Base-by-base conservation (phyloP, 2,329 filamentous ascomycete species). In the Calonectria pseudoreteaudii region DNA sequence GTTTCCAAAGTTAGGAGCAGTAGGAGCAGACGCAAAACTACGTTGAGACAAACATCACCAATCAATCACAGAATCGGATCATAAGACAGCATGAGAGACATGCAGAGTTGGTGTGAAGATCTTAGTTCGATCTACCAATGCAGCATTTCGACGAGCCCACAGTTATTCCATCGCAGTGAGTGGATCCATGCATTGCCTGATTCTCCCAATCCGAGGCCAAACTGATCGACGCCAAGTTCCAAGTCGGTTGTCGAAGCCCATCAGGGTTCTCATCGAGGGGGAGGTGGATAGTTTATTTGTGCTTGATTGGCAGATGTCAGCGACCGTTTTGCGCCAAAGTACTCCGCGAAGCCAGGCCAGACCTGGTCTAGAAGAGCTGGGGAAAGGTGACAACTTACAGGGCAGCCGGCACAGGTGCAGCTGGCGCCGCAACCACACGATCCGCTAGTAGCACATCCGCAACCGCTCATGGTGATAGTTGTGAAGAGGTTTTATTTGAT, bases 321-420 rank as follows among this genome's bases (percentile, higher is more conserved):
- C 64, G 44, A 68, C 70, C 49, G 31, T 20, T 36, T 31, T 64
- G 34, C 53, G 31, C 56, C 38, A 34, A 44, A 30, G 60, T 23
- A 28, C 62, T 36, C 62, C n/a, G 50, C 18, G 28, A 20, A 49
- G 71, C 58, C 49, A 44, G 60, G 62, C 68, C 75, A 73, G n/a
- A 70, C 58, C 71, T n/a, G 49, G 56, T 47, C 36, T 41, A 67
- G 67, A 52, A 14, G 36, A 52, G 20, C 23, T 18, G 58, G 23
- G 26, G 38, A 47, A 28, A 10, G 52, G 20, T 26, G 11, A 64
- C 49, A 31, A 82, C 85, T 80, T 84, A 87, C 86, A 77, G 86
- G 85, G 85, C 86, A 87, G 80, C 81, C 81, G 60, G 80, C 76
- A 77, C 86, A 87, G 76, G 85, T 83, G 85, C 86, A 87, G 82